Evolutionary conservation across 73 alveolate species (phyloP), one percentile per base, ranked within the genome.

Genomic region (Effrenium voratum): DNA sequence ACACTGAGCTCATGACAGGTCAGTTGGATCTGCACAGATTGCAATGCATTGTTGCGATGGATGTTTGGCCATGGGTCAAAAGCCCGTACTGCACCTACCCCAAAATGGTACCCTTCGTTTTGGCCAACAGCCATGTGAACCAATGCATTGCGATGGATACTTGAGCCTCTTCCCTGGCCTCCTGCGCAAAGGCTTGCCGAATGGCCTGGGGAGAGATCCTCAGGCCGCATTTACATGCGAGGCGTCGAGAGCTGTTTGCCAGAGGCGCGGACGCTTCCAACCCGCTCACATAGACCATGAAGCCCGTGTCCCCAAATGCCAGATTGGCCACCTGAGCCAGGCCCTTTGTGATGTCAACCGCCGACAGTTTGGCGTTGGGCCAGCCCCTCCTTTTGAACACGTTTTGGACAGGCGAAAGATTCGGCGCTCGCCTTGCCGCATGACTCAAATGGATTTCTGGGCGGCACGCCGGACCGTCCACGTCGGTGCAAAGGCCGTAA

Each of bases 221-320:
- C 44, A 12, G 16, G 59, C 4, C 45, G 40, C 10, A 41, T 10
- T 16, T 19, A 22, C 50, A 72, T 36, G 50, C 10, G 16, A 34
- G 32, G 30, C 38, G 50, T 72, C 38, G 19, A 32, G 12, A 38
- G 40, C 10, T 45, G n/a, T n/a, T n/a, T n/a, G n/a, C n/a, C 88
- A 44, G 60, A 77, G 88, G 66, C 32, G 66, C 43, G 36, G 22
- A 6, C 88, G 12, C 46, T n/a, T 46, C 73, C 49, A 81, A 5
- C 5, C 91, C 91, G 2, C 46, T 81, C 68, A 81, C 91, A 32
- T 81, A 81, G 91, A 81, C 72, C 91, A 47, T 12, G 6, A 81
- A 32, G 16, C 91, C 91, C 12, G 91, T 81, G 47, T 81, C 91
- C 47, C 91, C 91, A 81, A 81, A 81, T 70, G 73, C 72, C 70